Evolutionary conservation across 306 rosid species (phyloP), one percentile per base, ranked within the genome.

Genomic region (Vigna unguiculata): DNA sequence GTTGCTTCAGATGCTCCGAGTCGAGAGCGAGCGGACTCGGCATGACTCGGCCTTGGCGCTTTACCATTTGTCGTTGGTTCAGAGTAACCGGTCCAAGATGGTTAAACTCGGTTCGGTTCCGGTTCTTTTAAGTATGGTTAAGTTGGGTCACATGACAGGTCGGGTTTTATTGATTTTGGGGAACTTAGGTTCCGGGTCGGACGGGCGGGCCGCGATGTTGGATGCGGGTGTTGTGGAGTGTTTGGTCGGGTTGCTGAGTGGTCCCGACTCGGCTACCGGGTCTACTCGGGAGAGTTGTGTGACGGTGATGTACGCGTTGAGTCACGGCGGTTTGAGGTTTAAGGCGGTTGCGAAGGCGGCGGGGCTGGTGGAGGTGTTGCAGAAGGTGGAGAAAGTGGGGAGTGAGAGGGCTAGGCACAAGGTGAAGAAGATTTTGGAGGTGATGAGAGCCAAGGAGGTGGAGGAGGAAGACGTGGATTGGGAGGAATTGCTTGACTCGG

Each of bases 31-130:
- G 90, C 92, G 83, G 60, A 88, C 98, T 36, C 96, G 90, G 55
- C 90, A 86, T 1, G 99, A 95, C 86, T 86, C 98, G 46, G 93
- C 91, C 1, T 79, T 92, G 2, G 97, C 97, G 1, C 89, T 95
- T 47, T 91, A 88, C 72, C 97, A 95, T 74, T 84, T 95, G 32
- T 81, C 97, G 0, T 84, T 90, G 5, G 89, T 95, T 0, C 94
- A 81, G 76, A 95, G 96, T 43, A 95, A 95, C 85, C 85, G 93
- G 70, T 60, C 85, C 58, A 95, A 91, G 86, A 58, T 95, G 41
- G 88, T 92, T 36, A 95, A 88, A 8, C 52, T 85, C 21, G 99
- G 99, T 24, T 87, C 91, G 69, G 87, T 91, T 52, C 82, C 88
- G 36, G 14, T 75, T 20, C 83, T 95, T 0, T 69, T 91, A 24